Evolutionary conservation across 2,329 filamentous ascomycete species (phyloP).

Genomic region (Parastagonospora nodorum): DNA sequence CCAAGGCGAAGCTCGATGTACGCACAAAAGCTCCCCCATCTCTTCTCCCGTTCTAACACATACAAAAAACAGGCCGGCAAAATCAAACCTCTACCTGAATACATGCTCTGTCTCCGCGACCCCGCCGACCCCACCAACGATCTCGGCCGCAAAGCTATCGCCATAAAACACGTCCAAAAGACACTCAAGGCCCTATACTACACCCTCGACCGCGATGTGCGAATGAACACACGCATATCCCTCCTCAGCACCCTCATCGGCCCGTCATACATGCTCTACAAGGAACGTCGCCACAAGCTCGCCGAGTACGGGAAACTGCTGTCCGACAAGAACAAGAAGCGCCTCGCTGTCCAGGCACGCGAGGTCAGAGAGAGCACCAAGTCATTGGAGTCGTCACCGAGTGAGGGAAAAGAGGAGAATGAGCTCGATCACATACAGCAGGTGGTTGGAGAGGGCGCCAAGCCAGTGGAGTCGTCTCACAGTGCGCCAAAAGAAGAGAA

Average conservation of each 20-base stretch:
- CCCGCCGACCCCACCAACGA: constrained; percentile 64
- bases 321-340: not conserved
- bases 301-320: constrained; percentile 15
- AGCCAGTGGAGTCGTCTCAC: no score
- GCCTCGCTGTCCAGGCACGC: constrained; percentile 15
- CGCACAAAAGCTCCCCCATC: not conserved
- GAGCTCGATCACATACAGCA: not conserved
- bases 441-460: no score
- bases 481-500: no score
- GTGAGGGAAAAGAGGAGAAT: not conserved
- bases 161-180: constrained; percentile 56
- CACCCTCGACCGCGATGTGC: constrained; percentile 18
- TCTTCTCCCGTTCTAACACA: constrained; percentile 9
- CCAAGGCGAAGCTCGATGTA: constrained; percentile 24
- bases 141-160: constrained; percentile 56
- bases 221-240: constrained; percentile 18
- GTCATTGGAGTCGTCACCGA: not conserved
- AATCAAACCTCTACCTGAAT: constrained; percentile 22
- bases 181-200: constrained; percentile 43
- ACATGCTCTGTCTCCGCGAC: constrained; percentile 62
- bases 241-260: constrained; percentile 29
- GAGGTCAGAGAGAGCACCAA: constrained; percentile 12
- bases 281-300: constrained; percentile 16
- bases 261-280: constrained; percentile 19
- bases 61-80: constrained; percentile 17